Evolutionary conservation across 176 grass and related monocot species (phyloP), one percentile per base, ranked within the genome.

Genomic region (Alloteropsis semialata): DNA sequence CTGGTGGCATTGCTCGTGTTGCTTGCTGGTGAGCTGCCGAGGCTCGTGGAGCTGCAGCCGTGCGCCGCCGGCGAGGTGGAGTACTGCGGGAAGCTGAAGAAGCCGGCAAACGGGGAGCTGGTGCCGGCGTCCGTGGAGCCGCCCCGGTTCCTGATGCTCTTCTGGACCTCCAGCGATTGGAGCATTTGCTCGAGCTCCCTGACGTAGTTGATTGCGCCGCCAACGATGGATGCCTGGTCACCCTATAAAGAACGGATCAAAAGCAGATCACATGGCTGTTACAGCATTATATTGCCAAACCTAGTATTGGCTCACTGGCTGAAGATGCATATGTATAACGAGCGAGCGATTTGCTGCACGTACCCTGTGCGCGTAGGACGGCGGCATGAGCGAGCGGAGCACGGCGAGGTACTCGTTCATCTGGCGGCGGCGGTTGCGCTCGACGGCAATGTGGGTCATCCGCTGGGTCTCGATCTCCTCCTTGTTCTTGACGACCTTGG

Each of bases 401-500:
- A 85, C 85, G 55, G 97, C 89, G 43, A 99, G 97, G 91, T 99
- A 92, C 76, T 99, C 97, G 86, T 99, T 99, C 97, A 99, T 99
- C 76, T 92, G 97, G 62, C 82, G 87, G 13, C 97, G 91, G 39
- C 97, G 89, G 82, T 99, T 99, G 80, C 97, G 97, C 91, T 99
- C 97, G 25, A 99, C 94, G 46, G 97, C 97, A 94, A 99, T 99
- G 88, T 99, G 97, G 17, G 90, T 96, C 97, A 96, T 94, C 67
- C 97, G 85, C 83, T 99, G 97, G 77, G 57, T 90, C 93, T 99
- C 97, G 33, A 96, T 89, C 93, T 99, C 97, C 77, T 99, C 93
- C 83, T 89, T 92, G 85, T 99, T 99, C 91, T 99, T 99, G 65
- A 82, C 89, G 64, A 77, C 81, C 87, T 81, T 99, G 17, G 85